Percentiles rank a stretch among this genome's conserved stretches.
phyloP scores from a whole-genome alignment of 257 asterid species.

The Solanum pinnatisectum region DNA sequence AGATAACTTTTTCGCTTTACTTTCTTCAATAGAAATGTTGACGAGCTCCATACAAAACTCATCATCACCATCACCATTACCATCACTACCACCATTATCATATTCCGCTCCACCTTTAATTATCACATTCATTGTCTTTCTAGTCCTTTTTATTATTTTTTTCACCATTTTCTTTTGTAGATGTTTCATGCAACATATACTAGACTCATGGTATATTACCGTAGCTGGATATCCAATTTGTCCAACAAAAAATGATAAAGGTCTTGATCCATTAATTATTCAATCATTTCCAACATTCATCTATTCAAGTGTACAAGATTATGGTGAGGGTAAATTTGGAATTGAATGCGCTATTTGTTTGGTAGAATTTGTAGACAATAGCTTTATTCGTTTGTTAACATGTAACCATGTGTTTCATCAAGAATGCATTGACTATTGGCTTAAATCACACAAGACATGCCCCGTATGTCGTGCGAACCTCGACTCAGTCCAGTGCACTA shows the following conservation, averaged over 20 bases:
- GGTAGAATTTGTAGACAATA: conserved; percentile 50
- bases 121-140: conserved; percentile 41
- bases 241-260: conserved; percentile 15
- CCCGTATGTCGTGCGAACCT: conserved; percentile 73
- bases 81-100: not conserved
- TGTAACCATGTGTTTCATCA: conserved; percentile 88
- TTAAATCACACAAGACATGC: conserved; percentile 67
- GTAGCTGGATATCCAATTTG: conserved; percentile 19
- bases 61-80: no score
- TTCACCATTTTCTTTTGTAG: conserved; percentile 64
- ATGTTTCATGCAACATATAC: conserved; percentile 48
- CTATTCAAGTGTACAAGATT: conserved; percentile 63
- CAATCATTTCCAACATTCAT: conserved; percentile 59
- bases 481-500: conserved; percentile 15
- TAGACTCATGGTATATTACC: conserved; percentile 41
- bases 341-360: conserved; percentile 90
- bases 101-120: conserved; percentile 44
- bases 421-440: conserved; percentile 87
- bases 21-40: not conserved
- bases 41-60: not conserved
- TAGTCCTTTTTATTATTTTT: conserved; percentile 55
- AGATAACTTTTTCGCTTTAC: not conserved
- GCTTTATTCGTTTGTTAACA: conserved; percentile 57
- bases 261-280: conserved; percentile 54
- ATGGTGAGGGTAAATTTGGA: conserved; percentile 56